Percentiles rank a stretch among this genome's conserved stretches.
These are phyloP conservation scores for Cinchona pubescens DNA, from an alignment of 257 asterid genomes.

Conservation along the genomic window DNA sequence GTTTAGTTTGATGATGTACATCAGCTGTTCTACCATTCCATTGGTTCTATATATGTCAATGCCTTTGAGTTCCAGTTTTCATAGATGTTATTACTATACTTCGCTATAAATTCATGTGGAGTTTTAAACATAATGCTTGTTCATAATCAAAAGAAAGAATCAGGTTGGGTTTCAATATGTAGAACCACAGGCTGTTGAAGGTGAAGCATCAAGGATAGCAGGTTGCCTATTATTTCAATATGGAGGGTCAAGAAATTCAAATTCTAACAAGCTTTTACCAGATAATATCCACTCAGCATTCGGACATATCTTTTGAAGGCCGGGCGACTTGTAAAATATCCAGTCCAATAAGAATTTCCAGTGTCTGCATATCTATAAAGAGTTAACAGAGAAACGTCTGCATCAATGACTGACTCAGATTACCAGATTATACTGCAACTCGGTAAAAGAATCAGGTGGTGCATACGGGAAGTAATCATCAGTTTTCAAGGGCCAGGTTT, in stretches of 20 bases:
- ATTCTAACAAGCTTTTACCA: constrained; percentile 35
- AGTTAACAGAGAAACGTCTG: constrained; percentile 12
- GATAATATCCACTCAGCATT: constrained; percentile 68
- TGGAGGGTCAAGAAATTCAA: background rate
- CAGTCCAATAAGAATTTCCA: constrained; percentile 76
- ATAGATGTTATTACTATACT: background rate
- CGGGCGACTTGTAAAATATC: constrained; percentile 82
- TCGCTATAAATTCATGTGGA: background rate
- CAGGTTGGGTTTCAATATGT: background rate
- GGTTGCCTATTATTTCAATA: background rate
- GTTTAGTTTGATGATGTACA: background rate
- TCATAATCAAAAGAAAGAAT: background rate
- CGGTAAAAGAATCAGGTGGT: constrained; percentile 9
- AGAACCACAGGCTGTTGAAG: background rate
- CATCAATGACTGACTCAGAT: constrained; percentile 3
- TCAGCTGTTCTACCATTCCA: background rate
- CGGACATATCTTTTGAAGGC: constrained; percentile 72
- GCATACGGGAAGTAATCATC: constrained; percentile 93
- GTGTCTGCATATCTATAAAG: constrained; percentile 60
- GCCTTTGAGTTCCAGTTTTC: background rate
- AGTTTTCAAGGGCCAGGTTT: constrained; percentile 69
- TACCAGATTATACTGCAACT: constrained; percentile 1
- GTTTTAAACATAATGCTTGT: background rate
- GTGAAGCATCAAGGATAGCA: background rate
- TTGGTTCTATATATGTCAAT: background rate